A percentile compares a stretch with the other conserved stretches of the same genome.
Conservation (phyloP, 805 yeast species). For the Kockiozyma suomiensis region DNA sequence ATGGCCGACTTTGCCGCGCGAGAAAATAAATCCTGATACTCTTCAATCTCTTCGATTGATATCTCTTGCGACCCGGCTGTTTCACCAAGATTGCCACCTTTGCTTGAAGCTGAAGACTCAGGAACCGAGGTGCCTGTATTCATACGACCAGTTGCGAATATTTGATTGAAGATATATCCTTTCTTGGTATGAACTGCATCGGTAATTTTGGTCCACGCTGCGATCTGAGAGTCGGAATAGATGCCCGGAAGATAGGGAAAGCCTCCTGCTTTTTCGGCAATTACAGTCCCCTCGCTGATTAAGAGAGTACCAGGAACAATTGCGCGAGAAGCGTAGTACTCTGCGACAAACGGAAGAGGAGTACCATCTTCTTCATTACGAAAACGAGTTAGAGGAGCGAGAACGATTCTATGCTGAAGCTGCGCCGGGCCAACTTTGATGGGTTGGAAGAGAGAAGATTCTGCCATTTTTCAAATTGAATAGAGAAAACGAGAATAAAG, state of each 20-base stretch:
- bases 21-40: slow-evolving; percentile 49
- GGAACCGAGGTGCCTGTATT: slow-evolving; percentile 34
- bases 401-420: slow-evolving; percentile 47
- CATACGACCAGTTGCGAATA: slow-evolving; percentile 53
- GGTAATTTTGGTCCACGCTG: slow-evolving; percentile 66
- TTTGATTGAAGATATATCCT: slow-evolving; percentile 47
- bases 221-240: slow-evolving; percentile 80
- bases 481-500: neutral
- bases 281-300: slow-evolving; percentile 60
- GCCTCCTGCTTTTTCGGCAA: slow-evolving; percentile 25
- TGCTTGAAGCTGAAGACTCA: neutral
- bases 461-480: neutral
- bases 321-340: slow-evolving; percentile 61
- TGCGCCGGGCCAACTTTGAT: slow-evolving; percentile 35
- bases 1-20: slow-evolving; percentile 56
- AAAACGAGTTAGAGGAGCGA: slow-evolving; percentile 55
- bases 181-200: slow-evolving; percentile 51
- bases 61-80: slow-evolving; percentile 34
- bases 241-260: slow-evolving; percentile 35
- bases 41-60: slow-evolving; percentile 49
- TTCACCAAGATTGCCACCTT: slow-evolving; percentile 33
- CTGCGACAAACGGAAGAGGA: slow-evolving; percentile 47
- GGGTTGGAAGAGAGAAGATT: slow-evolving; percentile 36
- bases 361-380: slow-evolving; percentile 38
- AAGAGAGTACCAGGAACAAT: slow-evolving; percentile 58